Conservation (phyloP, 176 grass and related monocot genomes). For the Raddia distichophylla region DNA sequence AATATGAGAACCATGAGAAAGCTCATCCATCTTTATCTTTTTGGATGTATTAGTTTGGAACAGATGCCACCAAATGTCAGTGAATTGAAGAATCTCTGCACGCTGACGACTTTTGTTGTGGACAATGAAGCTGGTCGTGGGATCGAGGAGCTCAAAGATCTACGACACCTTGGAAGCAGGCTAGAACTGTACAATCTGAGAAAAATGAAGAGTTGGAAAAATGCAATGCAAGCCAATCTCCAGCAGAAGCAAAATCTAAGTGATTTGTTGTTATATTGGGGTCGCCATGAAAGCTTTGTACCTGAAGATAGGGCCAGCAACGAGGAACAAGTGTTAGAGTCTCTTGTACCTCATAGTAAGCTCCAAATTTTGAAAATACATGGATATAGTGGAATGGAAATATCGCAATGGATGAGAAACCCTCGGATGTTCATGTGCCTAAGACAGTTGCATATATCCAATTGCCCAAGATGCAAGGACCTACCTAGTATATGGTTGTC, state of each 20-base stretch:
- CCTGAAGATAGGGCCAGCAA: neutral
- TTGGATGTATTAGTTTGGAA: neutral
- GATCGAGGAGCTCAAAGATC: slow-evolving; percentile 24
- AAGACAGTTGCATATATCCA: neutral
- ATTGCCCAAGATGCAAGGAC: neutral
- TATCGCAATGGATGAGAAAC: slow-evolving; percentile 23
- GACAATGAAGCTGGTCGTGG: neutral
- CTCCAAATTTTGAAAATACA: neutral
- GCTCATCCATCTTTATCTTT: slow-evolving; percentile 17
- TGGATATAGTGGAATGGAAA: neutral
- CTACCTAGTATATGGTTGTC: neutral
- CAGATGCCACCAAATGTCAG: slow-evolving; percentile 20
- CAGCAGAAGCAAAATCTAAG: slow-evolving; percentile 8
- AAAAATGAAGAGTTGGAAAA: neutral
- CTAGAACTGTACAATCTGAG: slow-evolving; percentile 24
- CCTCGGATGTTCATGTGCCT: neutral
- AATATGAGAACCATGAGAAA: neutral
- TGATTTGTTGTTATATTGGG: neutral
- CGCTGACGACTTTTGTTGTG: slow-evolving; percentile 30
- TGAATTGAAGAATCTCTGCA: neutral
- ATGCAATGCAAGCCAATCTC: slow-evolving; percentile 8
- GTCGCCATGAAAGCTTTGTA: fast-evolving
- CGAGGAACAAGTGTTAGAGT: neutral
- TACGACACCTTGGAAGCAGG: neutral
- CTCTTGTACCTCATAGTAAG: neutral